phyloP scores from a whole-genome alignment of 352 stramenopile species.

The Pythium dissimile region DNA sequence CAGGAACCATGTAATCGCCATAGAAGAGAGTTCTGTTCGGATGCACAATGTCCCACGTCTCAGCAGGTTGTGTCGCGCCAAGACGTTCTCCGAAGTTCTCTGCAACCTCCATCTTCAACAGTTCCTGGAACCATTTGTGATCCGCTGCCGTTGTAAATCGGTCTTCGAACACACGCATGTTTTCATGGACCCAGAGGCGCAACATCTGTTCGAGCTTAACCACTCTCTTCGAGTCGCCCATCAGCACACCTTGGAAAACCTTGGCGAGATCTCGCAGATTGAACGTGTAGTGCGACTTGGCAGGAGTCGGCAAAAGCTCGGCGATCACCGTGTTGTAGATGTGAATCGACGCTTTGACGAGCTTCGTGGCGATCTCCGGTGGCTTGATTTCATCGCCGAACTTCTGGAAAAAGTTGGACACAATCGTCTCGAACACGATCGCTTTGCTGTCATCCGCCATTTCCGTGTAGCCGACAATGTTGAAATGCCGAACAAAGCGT shows the following conservation, averaged over 20 bases:
- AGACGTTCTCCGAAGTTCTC: constrained; percentile 51
- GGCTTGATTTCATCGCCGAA: constrained; percentile 71
- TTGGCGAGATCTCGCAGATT: constrained; percentile 88
- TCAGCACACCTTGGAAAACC: constrained; percentile 82
- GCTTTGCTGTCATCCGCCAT: constrained; percentile 80
- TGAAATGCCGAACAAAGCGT: constrained; percentile 80
- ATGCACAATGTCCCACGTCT: constrained; percentile 63
- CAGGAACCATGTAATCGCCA: constrained; percentile 92
- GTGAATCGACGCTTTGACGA: constrained; percentile 70
- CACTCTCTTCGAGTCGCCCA: constrained; percentile 79
- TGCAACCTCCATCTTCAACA: constrained; percentile 57
- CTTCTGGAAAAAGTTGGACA: constrained; percentile 63
- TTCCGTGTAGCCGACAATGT: constrained; percentile 84
- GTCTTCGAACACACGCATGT: constrained; percentile 85
- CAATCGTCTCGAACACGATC: constrained; percentile 82
- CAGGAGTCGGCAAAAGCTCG: constrained; percentile 75
- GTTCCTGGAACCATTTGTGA: constrained; percentile 76
- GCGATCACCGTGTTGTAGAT: constrained; percentile 86
- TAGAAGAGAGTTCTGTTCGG: constrained; percentile 74
- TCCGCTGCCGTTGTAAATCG: constrained; percentile 74
- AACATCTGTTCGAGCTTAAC: constrained; percentile 63
- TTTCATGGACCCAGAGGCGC: constrained; percentile 82
- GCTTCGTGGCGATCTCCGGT: constrained; percentile 41
- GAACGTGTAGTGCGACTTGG: constrained; percentile 88
- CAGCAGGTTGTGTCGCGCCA: constrained; percentile 19